Base-by-base conservation (phyloP, 768 basidiomycete species). In the Leccinum barrowsii region DNA sequence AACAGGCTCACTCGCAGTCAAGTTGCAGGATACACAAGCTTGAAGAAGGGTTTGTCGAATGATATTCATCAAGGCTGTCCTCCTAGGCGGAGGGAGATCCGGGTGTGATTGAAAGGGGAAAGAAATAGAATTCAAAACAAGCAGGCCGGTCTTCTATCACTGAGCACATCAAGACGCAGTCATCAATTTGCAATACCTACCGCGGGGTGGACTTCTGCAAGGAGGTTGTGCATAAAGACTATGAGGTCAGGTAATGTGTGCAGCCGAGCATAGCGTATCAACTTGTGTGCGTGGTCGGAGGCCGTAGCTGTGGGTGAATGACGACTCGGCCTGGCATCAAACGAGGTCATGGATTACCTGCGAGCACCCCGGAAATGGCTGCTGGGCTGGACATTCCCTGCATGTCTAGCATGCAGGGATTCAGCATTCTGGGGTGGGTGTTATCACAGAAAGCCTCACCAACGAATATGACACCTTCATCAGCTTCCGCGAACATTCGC, bases 91-190 rank as follows among this genome's bases (percentile, higher is more conserved):
- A 11, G 70, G 66, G 30, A 86, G 63, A 42, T 75, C 68, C 2
- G 79, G 68, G 19, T 74, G 67, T 12, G 75, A 70, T 67, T 90
- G 87, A 59, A 91, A 86, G 2, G 84, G 83, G 64, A 84, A 87
- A 22, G 84, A 85, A 28, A 91, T 75, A 3, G 85, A 87, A 66
- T 82, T 85, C 48, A 91, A 70, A 26, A 89, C 81, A 11, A 92
- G 77, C 15, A 90, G 74, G 2, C 80, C 76, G 35, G 77, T 77
- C 88, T 63, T 59, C 50, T 34, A 58, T 58, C 44, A 47, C 22
- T 69, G 54, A 69, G 61, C 19, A 51, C 21, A 54, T 52, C 22
- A 47, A 50, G 32, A 35, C 17, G 54, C 35, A 52, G 42, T 24
- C 51, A 32, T 26, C 21, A 58, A 67, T 64, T 63, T 62, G 56